phyloP scores from a whole-genome alignment of 176 grass and related monocot species.

The Alopecurus myosuroides region DNA sequence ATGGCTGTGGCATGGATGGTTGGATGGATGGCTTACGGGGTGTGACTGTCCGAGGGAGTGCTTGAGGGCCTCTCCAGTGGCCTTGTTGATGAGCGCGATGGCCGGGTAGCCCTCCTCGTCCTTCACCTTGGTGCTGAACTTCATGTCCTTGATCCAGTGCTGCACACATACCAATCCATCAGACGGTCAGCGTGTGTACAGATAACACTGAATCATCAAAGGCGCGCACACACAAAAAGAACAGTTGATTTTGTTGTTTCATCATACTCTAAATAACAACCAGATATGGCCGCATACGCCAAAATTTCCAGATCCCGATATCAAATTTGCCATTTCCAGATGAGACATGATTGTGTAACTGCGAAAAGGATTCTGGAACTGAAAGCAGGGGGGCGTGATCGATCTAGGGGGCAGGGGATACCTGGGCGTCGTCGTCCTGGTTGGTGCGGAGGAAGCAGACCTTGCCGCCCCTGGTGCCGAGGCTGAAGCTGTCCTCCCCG shows the following conservation, averaged over 20 bases:
- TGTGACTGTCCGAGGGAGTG: slow-evolving; percentile 68
- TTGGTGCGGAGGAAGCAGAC: slow-evolving; percentile 41
- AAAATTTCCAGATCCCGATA: too few relatives aligned
- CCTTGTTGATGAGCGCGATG: slow-evolving; percentile 69
- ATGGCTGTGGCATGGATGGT: too few relatives aligned
- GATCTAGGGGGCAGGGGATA: too few relatives aligned
- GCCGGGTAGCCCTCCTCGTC: slow-evolving; percentile 75
- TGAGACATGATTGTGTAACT: neutral
- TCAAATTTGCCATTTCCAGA: too few relatives aligned
- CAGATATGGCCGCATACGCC: too few relatives aligned
- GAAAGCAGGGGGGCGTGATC: too few relatives aligned
- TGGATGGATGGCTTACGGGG: slow-evolving; percentile 40
- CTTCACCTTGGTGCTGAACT: slow-evolving; percentile 77
- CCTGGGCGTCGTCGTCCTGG: slow-evolving; percentile 54
- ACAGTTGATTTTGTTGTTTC: too few relatives aligned
- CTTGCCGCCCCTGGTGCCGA: slow-evolving; percentile 45
- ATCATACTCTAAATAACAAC: too few relatives aligned
- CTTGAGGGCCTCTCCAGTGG: slow-evolving; percentile 77
- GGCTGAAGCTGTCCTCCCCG: slow-evolving; percentile 47
- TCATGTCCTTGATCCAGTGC: slow-evolving; percentile 94
- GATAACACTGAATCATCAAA: too few relatives aligned
- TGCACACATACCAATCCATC: neutral
- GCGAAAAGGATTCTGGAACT: too few relatives aligned
- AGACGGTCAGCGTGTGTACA: too few relatives aligned
- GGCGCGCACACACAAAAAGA: too few relatives aligned